These are phyloP conservation scores for Macrolepiota dolichaula DNA, from an alignment of 768 basidiomycete species.

Conservation along the genomic window DNA sequence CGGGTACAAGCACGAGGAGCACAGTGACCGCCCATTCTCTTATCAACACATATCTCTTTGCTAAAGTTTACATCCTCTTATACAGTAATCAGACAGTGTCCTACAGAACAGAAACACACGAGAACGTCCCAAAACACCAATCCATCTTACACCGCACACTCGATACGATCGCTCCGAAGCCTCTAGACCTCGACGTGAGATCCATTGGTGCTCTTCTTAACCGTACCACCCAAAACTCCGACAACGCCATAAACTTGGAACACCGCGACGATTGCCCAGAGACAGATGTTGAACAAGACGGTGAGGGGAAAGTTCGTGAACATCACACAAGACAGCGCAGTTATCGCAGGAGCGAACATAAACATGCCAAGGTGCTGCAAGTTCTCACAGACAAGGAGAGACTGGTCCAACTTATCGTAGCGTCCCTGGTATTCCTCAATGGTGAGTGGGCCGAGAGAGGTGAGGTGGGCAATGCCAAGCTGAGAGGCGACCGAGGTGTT, in stretches of 20 bases:
- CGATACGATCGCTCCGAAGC: background rate
- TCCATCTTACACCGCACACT: no score
- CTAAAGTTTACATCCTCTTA: no score
- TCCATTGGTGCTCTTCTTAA: background rate
- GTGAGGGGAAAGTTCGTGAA: background rate
- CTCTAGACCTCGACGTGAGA: background rate
- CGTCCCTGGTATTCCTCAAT: background rate
- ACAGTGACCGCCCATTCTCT: no score
- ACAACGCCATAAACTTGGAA: background rate
- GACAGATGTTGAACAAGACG: background rate
- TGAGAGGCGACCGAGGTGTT: background rate
- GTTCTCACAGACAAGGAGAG: background rate
- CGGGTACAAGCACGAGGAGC: no score
- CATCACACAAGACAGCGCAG: background rate
- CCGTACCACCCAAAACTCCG: background rate
- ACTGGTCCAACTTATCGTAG: background rate
- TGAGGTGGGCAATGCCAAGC: background rate
- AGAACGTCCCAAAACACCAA: no score
- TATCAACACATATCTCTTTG: no score
- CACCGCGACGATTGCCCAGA: background rate
- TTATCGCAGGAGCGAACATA: background rate
- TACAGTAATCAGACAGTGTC: no score
- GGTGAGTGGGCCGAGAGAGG: background rate
- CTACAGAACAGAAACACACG: no score
- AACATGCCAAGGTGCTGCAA: background rate